Evolutionary conservation across 306 rosid genomes (phyloP), one percentile per base, ranked within the genome.

Genomic region (Hylodesmum podocarpum): DNA sequence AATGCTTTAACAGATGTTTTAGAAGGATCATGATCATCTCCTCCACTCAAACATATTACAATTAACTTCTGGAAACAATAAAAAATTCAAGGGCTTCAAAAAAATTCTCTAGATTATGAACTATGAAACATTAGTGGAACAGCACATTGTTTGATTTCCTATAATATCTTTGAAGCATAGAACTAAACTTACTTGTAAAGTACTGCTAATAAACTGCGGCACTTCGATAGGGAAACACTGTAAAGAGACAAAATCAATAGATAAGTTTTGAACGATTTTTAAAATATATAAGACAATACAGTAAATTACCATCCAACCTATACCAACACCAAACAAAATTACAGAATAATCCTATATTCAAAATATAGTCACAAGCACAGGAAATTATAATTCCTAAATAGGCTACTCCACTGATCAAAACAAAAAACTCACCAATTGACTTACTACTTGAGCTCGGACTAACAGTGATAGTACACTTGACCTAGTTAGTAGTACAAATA

Each of bases 171-270:
- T 21, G 14, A 66, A 22, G 84, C 28, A 54, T 72, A 81, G 24
- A 84, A 78, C 41, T 57, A 65, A 5, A 76, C 96, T 84, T 82
- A 94, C 98, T 87, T 90, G 98, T 80, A 94, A 86, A 54, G 93
- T 84, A 81, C 86, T 86, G 87, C 92, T 85, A 78, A 94, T 94
- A 86, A 94, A 80, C 49, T 90, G 82, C 0, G 98, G 97, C 41
- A 90, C 98, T 51, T 87, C 97, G 66, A 77, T 59, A 10, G 98
- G 97, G 76, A 92, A 94, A 78, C 98, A 92, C 98, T 94, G 88
- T 62, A 87, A 59, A 87, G 51, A 76, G 66, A 36, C 12, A 76
- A 77, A 78, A 54, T 28, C 6, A 54, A 73, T n/a, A n/a, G n/a
- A 76, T 75, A 25, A 66, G 3, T 22, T 73, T 72, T 36, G 43